Evolutionary conservation across 441 rosid species (phyloP).

Genomic region (Euphorbia corollata): DNA sequence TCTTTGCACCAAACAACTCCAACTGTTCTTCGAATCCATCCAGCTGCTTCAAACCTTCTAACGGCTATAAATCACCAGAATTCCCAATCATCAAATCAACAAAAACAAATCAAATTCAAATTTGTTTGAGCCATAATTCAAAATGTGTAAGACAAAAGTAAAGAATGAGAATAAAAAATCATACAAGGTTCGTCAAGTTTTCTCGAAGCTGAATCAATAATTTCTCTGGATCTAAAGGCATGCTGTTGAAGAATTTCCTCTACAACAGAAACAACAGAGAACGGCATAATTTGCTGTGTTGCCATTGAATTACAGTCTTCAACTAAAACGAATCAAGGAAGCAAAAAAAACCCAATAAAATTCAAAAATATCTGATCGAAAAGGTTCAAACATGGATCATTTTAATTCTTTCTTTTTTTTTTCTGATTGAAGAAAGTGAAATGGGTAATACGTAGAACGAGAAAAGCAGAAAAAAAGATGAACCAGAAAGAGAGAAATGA

Average conservation of each 20-base stretch:
- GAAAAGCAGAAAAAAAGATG: constrained; percentile 2
- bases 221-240: constrained; percentile 35
- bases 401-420: background rate
- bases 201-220: constrained; percentile 34
- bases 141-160: constrained; percentile 8
- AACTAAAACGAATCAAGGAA: background rate
- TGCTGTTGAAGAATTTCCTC: constrained; percentile 78
- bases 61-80: constrained; percentile 34
- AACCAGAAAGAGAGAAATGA: constrained; percentile 9
- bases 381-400: constrained; percentile 15
- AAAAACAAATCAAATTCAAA: constrained; percentile 7
- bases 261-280: constrained; percentile 61
- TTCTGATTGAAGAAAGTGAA: background rate
- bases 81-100: background rate
- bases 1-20: constrained; percentile 76
- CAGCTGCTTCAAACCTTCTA: constrained; percentile 73
- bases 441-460: background rate
- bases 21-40: constrained; percentile 64
- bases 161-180: constrained; percentile 14
- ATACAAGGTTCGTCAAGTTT: constrained; percentile 70
- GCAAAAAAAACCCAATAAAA: constrained; percentile 8
- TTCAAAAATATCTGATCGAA: constrained; percentile 1
- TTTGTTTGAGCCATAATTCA: background rate
- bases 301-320: constrained; percentile 31
- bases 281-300: constrained; percentile 41